A percentile compares a stretch with the other conserved stretches of the same genome.
Conservation (phyloP, 257 asterid genomes). For the Nicotiana noctiflora region DNA sequence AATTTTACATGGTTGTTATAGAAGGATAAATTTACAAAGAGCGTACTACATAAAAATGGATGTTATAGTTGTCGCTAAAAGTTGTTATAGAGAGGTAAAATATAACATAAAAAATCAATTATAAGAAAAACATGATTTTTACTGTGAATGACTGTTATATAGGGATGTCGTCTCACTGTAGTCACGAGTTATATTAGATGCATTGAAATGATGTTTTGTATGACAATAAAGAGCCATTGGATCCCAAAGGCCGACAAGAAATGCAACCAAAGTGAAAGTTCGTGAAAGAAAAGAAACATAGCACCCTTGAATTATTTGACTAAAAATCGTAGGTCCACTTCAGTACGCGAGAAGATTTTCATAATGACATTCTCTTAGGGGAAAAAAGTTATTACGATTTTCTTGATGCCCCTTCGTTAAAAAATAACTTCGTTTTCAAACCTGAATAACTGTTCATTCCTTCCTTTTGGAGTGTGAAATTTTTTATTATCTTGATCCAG, state of each 20-base stretch:
- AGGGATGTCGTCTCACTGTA: too few species aligned
- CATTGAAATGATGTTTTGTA: not conserved
- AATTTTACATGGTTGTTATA: too few species aligned
- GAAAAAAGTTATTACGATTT: too few species aligned
- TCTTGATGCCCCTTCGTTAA: not conserved
- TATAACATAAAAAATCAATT: too few species aligned
- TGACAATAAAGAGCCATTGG: not conserved
- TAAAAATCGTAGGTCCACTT: not conserved
- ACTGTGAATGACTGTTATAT: too few species aligned
- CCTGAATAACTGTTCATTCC: not conserved
- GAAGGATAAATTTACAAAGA: too few species aligned
- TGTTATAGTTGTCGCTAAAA: too few species aligned
- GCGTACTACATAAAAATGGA: too few species aligned
- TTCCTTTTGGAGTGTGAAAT: not conserved
- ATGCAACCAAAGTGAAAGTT: not conserved
- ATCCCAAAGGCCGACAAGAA: not conserved
- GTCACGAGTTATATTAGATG: not conserved
- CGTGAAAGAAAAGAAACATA: not conserved
- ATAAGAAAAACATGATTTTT: too few species aligned
- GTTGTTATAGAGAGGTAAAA: too few species aligned
- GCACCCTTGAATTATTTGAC: not conserved
- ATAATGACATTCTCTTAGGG: not conserved
- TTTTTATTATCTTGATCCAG: not conserved
- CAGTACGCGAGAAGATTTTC: not conserved
- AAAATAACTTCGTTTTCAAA: not conserved